Conservation (phyloP, 2,329 filamentous ascomycete genomes). For the Periconia sp. region DNA sequence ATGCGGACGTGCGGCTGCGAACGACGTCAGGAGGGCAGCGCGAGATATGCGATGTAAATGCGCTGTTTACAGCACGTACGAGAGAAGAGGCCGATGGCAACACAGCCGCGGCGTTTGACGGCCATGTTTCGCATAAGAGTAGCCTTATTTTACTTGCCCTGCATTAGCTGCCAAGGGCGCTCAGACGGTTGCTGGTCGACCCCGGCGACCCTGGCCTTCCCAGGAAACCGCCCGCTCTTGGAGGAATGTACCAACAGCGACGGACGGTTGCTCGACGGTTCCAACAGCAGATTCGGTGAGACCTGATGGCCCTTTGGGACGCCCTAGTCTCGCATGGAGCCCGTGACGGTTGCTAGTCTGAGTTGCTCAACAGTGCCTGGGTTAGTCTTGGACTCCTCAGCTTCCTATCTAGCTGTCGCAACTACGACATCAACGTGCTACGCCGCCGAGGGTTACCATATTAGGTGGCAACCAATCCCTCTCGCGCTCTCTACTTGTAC, state of each 20-base stretch:
- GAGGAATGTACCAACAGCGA: background rate
- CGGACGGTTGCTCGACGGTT: background rate
- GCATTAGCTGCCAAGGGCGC: constrained; percentile 6
- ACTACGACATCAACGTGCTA: background rate
- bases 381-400: too few species aligned
- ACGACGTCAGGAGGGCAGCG: constrained; percentile 5
- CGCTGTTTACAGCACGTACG: constrained; percentile 5
- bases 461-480: constrained; percentile 1
- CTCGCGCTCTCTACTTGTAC: too few species aligned
- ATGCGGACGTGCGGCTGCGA: constrained; percentile 2
- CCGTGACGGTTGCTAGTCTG: too few species aligned
- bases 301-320: background rate
- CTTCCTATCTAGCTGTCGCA: background rate
- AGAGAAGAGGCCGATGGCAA: background rate
- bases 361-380: too few species aligned
- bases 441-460: constrained; percentile 2
- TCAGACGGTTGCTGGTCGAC: constrained; percentile 5
- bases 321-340: too few species aligned
- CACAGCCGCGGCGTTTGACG: constrained; percentile 3
- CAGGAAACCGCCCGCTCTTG: background rate
- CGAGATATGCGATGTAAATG: background rate
- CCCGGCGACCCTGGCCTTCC: background rate
- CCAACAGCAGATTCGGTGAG: background rate
- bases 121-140: constrained; percentile 14
- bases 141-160: constrained; percentile 7